These are phyloP conservation scores for Debaryomyces fabryi DNA, from an alignment of 1,139 yeast genomes.

Conservation along the genomic window DNA sequence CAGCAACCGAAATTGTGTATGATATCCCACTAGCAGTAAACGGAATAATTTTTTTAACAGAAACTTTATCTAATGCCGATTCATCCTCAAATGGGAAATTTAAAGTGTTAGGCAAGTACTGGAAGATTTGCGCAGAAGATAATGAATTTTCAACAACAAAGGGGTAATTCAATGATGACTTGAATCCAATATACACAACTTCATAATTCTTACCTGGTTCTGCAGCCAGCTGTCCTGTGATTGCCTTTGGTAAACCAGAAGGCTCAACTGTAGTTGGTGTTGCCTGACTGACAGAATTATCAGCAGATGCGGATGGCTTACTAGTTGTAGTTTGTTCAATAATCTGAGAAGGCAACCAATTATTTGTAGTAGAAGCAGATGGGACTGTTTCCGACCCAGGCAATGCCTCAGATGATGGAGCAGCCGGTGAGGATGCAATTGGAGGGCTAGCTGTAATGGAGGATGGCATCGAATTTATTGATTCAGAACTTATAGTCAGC, in stretches of 20 bases:
- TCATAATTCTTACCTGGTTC: constrained; percentile 54
- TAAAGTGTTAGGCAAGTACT: constrained; percentile 63
- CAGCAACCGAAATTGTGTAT: constrained; percentile 76
- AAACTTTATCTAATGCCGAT: constrained; percentile 35
- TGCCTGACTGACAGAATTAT: constrained; percentile 34
- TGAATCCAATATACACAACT: constrained; percentile 71
- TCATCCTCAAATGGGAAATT: constrained; percentile 50
- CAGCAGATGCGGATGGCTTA: constrained; percentile 32
- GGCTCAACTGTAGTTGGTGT: constrained; percentile 40
- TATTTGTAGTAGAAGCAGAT: constrained; percentile 21
- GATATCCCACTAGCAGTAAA: constrained; percentile 51
- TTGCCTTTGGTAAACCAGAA: constrained; percentile 68
- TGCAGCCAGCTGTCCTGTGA: constrained; percentile 53
- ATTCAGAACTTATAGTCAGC: not conserved
- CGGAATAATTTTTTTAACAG: constrained; percentile 67
- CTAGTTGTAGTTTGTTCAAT: constrained; percentile 35
- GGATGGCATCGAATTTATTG: constrained; percentile 3
- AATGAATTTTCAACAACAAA: constrained; percentile 68
- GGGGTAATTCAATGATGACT: constrained; percentile 66
- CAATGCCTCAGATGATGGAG: constrained; percentile 2
- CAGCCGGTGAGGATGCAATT: not conserved
- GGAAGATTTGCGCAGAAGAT: constrained; percentile 76
- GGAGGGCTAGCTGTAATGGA: constrained; percentile 7
- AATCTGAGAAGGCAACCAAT: constrained; percentile 56
- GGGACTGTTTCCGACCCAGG: constrained; percentile 13